A percentile compares a stretch with the other conserved stretches of the same genome.
phyloP scores from a whole-genome alignment of 2,329 filamentous ascomycete genomes.

The Sporothrix brasiliensis region DNA sequence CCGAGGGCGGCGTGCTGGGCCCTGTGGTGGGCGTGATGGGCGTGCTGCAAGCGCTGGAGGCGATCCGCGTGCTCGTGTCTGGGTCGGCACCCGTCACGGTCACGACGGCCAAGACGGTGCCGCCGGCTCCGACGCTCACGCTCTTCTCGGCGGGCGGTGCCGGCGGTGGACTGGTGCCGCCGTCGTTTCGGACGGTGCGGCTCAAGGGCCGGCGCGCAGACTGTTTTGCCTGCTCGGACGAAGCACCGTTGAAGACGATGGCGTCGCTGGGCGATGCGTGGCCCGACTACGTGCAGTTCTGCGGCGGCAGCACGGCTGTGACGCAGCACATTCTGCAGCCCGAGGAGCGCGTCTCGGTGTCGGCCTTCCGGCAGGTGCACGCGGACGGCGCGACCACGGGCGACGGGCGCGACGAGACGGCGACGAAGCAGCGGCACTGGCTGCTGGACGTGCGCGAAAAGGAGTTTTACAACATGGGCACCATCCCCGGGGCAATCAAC shows the following conservation, averaged over 20 bases:
- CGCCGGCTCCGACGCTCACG: slow-evolving; percentile 44
- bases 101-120: not conserved
- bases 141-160: slow-evolving; percentile 53
- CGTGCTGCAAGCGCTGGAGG: slow-evolving; percentile 85
- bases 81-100: slow-evolving; percentile 27
- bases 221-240: slow-evolving; percentile 75
- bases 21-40: slow-evolving; percentile 95
- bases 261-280: slow-evolving; percentile 42
- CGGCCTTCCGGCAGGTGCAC: slow-evolving; percentile 50
- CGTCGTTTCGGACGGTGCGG: slow-evolving; percentile 70
- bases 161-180: slow-evolving; percentile 39
- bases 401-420: slow-evolving; percentile 17
- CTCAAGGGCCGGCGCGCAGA: slow-evolving; percentile 69
- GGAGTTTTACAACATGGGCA: slow-evolving; percentile 81
- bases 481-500: slow-evolving; percentile 74
- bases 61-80: slow-evolving; percentile 74
- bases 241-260: slow-evolving; percentile 54
- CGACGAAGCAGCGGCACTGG: slow-evolving; percentile 48
- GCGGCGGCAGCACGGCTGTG: slow-evolving; percentile 57
- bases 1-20: slow-evolving; percentile 89
- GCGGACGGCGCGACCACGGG: not conserved
- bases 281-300: slow-evolving; percentile 85
- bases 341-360: slow-evolving; percentile 68
- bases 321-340: slow-evolving; percentile 50
- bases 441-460: slow-evolving; percentile 83